phyloP scores from a whole-genome alignment of 371 early-diverging fungal genomes.

The Caulochytrium protostelioides region DNA sequence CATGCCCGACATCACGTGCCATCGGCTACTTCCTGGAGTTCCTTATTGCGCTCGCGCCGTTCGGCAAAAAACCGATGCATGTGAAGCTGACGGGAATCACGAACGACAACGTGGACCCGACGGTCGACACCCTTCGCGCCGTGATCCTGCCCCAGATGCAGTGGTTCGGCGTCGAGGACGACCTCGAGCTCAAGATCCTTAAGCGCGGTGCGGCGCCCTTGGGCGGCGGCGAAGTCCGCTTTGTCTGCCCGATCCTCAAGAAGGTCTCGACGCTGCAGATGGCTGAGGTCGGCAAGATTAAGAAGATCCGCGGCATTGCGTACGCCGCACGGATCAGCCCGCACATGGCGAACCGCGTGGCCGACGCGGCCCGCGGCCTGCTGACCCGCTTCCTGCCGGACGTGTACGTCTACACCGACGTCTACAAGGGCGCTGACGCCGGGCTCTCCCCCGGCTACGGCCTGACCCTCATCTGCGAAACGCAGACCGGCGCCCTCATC shows the following conservation, averaged over 20 bases:
- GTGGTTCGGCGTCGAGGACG: slow-evolving; percentile 62
- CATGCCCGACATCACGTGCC: slow-evolving; percentile 48
- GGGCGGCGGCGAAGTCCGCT: slow-evolving; percentile 81
- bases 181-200: slow-evolving; percentile 65
- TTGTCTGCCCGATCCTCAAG: slow-evolving; percentile 60
- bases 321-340: slow-evolving; percentile 83
- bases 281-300: slow-evolving; percentile 61
- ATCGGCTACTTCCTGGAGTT: slow-evolving; percentile 84
- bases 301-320: slow-evolving; percentile 87
- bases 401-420: slow-evolving; percentile 89
- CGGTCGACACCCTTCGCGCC: slow-evolving; percentile 72
- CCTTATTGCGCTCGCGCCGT: slow-evolving; percentile 74
- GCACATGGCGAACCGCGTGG: slow-evolving; percentile 78
- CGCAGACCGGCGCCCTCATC: slow-evolving; percentile 55
- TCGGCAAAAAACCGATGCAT: slow-evolving; percentile 59
- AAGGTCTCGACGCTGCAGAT: slow-evolving; percentile 59
- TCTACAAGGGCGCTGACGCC: slow-evolving; percentile 81
- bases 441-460: slow-evolving; percentile 87
- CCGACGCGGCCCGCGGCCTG: slow-evolving; percentile 61
- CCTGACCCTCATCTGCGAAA: slow-evolving; percentile 72
- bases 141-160: slow-evolving; percentile 61
- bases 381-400: slow-evolving; percentile 79
- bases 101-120: slow-evolving; percentile 61
- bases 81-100: slow-evolving; percentile 75
- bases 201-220: slow-evolving; percentile 84